Conservation (phyloP, 2,329 filamentous ascomycete species). For the Cercospora sp. region DNA sequence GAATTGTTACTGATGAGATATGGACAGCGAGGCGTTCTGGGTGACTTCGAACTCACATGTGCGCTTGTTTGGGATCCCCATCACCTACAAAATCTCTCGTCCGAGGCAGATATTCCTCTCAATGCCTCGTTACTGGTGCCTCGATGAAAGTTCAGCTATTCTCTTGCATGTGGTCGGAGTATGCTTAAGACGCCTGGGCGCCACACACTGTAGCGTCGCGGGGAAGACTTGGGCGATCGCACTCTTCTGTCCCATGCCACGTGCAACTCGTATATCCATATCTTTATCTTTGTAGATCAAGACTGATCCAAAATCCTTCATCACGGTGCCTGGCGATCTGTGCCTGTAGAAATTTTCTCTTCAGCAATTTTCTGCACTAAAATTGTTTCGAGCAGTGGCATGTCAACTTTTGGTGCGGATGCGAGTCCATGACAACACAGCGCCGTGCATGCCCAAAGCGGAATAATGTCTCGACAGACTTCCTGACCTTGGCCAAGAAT, state of each 20-base stretch:
- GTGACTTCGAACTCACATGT: not conserved
- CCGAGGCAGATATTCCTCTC: not conserved
- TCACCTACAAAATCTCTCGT: not conserved
- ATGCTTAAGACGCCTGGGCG: slow-evolving; percentile 13
- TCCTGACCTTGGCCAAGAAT: not conserved
- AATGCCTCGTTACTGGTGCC: slow-evolving; percentile 1
- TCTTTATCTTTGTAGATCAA: not conserved
- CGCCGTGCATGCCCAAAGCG: not conserved
- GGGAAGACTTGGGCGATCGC: slow-evolving; percentile 7
- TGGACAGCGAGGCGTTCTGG: slow-evolving; percentile 9
- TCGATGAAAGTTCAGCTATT: not conserved
- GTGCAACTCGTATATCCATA: not conserved
- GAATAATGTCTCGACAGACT: not conserved
- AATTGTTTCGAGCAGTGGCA: not conserved
- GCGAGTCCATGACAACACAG: not conserved
- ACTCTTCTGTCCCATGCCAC: not conserved
- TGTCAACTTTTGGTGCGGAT: not conserved
- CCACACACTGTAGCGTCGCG: not conserved
- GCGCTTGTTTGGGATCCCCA: not conserved
- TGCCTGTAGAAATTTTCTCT: not conserved
- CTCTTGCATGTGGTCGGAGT: slow-evolving; percentile 7
- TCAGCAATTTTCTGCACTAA: no score
- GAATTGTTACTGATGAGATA: not conserved
- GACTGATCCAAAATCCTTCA: not conserved
- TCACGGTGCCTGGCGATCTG: not conserved